Percentiles rank a stretch among this genome's conserved stretches.
Conservation (phyloP, 257 asterid species). For the Nicotiana obtusifolia region DNA sequence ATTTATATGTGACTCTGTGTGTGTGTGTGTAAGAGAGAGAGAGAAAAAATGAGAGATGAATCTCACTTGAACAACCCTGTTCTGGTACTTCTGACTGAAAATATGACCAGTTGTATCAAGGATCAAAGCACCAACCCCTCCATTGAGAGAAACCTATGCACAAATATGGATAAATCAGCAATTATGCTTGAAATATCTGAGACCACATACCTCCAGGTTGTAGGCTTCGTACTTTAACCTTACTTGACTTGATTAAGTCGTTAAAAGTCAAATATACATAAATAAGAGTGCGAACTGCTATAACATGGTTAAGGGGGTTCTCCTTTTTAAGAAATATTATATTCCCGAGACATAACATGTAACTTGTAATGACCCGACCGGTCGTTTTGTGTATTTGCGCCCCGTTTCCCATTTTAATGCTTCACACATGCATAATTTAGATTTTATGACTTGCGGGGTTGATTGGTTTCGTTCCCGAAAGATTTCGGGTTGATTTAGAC, state of each 20-base stretch:
- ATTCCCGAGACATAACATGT: not conserved
- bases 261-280: not conserved
- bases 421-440: too few species aligned
- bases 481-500: too few species aligned
- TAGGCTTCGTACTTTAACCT: not conserved
- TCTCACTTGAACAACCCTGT: slow-evolving; percentile 80
- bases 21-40: not conserved
- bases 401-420: too few species aligned
- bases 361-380: too few species aligned
- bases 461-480: too few species aligned
- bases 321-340: not conserved
- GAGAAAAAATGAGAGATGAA: slow-evolving; percentile 6
- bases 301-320: not conserved
- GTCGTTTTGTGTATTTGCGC: too few species aligned
- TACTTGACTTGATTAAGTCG: not conserved
- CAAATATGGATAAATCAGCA: slow-evolving; percentile 19
- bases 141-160: slow-evolving; percentile 69
- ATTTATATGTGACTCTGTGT: not conserved
- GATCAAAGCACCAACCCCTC: slow-evolving; percentile 78
- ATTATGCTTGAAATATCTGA: not conserved
- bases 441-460: too few species aligned
- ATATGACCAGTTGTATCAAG: slow-evolving; percentile 85
- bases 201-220: not conserved
- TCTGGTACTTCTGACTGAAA: slow-evolving; percentile 84
- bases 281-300: not conserved